Conservation (phyloP, 225 moss, liverwort and hornwort genomes). For the Bryum argenteum region DNA sequence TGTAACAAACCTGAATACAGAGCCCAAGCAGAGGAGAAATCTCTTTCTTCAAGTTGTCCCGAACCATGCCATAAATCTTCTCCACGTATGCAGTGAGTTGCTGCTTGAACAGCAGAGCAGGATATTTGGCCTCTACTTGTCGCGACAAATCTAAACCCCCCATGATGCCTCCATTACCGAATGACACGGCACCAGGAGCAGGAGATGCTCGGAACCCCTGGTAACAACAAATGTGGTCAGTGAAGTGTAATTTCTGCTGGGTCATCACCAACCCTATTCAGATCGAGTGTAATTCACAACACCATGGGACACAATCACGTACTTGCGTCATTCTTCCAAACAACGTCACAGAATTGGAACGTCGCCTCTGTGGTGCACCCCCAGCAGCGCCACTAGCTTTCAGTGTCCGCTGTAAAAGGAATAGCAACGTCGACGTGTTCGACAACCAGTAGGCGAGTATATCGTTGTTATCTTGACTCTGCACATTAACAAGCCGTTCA, state of each 20-base stretch:
- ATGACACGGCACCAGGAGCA: constrained; percentile 63
- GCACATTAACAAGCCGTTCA: constrained; percentile 8
- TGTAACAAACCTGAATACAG: constrained; percentile 78
- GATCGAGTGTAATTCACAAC: neutral
- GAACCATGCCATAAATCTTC: constrained; percentile 96
- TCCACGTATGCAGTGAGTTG: constrained; percentile 98
- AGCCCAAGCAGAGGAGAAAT: constrained; percentile 83
- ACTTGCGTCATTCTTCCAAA: constrained; percentile 98
- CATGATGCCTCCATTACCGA: constrained; percentile 91
- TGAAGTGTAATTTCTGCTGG: neutral
- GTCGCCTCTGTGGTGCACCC: constrained; percentile 76
- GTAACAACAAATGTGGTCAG: neutral
- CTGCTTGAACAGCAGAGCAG: constrained; percentile 94
- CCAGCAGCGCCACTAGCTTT: constrained; percentile 94
- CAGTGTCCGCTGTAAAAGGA: constrained; percentile 85
- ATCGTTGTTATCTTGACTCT: constrained; percentile 94
- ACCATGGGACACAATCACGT: constrained; percentile 19
- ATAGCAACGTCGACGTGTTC: constrained; percentile 82
- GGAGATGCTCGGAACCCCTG: constrained; percentile 92
- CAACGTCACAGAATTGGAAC: constrained; percentile 76
- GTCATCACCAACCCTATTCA: neutral
- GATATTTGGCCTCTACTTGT: constrained; percentile 95
- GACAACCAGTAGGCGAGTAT: constrained; percentile 90
- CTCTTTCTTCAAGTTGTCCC: constrained; percentile 92
- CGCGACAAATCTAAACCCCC: constrained; percentile 85